Conservation (phyloP, 1,139 yeast genomes). For the Candida sp. region DNA sequence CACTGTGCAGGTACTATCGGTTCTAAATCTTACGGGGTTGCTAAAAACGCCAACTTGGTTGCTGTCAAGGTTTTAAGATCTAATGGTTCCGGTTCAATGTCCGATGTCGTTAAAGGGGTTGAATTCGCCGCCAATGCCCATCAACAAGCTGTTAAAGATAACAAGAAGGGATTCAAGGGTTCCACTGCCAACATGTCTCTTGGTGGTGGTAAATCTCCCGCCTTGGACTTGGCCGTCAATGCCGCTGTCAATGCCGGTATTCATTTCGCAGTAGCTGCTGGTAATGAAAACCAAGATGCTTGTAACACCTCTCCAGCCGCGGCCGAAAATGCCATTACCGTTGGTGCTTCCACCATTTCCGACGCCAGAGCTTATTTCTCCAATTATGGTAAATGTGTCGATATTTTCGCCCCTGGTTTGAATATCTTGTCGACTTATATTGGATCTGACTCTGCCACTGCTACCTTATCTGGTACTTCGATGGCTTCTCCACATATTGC, state of each 20-base stretch:
- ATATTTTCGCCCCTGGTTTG: constrained; percentile 82
- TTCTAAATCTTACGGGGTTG: constrained; percentile 72
- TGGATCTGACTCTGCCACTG: constrained; percentile 67
- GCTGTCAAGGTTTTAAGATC: constrained; percentile 78
- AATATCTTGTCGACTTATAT: constrained; percentile 82
- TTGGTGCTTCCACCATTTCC: constrained; percentile 76
- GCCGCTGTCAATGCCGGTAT: constrained; percentile 82
- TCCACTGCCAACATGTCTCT: constrained; percentile 90
- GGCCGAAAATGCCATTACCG: constrained; percentile 73
- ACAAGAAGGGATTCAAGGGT: constrained; percentile 70
- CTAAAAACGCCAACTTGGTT: constrained; percentile 69
- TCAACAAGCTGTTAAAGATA: constrained; percentile 50
- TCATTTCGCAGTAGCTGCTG: constrained; percentile 87
- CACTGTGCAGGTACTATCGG: constrained; percentile 89
- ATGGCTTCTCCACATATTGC: constrained; percentile 99
- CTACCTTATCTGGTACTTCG: constrained; percentile 94
- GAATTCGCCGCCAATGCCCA: constrained; percentile 74
- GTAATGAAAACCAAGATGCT: constrained; percentile 84
- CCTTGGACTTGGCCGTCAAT: constrained; percentile 77
- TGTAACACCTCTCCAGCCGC: constrained; percentile 83
- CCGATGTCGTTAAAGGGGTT: constrained; percentile 79
- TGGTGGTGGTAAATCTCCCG: constrained; percentile 82
- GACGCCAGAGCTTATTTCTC: constrained; percentile 79
- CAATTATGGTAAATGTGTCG: constrained; percentile 83
- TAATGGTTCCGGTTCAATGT: constrained; percentile 77